Percentiles rank a stretch among this genome's conserved stretches.
These are phyloP conservation scores for Globisporangium paroecandrum DNA, from an alignment of 352 stramenopile species.

Conservation along the genomic window DNA sequence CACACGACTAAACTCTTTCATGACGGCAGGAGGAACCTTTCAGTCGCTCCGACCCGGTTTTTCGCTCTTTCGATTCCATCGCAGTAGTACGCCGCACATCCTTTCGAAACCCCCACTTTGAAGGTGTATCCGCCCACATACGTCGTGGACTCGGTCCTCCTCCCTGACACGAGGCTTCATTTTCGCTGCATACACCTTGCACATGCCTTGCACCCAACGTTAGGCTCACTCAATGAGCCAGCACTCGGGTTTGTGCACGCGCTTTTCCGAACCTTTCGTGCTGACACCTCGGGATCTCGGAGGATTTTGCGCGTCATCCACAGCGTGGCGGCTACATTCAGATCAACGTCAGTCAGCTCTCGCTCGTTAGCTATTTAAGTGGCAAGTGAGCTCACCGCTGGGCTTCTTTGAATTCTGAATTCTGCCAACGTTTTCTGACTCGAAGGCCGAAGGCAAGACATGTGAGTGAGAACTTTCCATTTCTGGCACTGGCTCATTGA, in stretches of 20 bases:
- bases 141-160: not conserved
- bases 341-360: not conserved
- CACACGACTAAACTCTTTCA: not conserved
- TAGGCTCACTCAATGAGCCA: not conserved
- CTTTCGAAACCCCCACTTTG: not conserved
- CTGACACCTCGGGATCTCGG: not conserved
- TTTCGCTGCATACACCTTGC: not conserved
- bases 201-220: not conserved
- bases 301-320: not conserved
- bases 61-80: not conserved
- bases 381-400: not conserved
- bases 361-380: not conserved
- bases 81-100: not conserved
- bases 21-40: not conserved
- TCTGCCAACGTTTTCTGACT: not conserved
- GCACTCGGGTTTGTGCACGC: not conserved
- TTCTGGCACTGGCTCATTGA: not conserved
- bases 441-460: not conserved
- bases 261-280: not conserved
- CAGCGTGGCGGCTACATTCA: not conserved
- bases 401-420: not conserved
- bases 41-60: not conserved
- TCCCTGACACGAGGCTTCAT: not conserved
- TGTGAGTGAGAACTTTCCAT: not conserved
- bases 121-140: not conserved